These are phyloP conservation scores for Coelastrella sp. DNA, from an alignment of 139 green algal species.

Conservation along the genomic window DNA sequence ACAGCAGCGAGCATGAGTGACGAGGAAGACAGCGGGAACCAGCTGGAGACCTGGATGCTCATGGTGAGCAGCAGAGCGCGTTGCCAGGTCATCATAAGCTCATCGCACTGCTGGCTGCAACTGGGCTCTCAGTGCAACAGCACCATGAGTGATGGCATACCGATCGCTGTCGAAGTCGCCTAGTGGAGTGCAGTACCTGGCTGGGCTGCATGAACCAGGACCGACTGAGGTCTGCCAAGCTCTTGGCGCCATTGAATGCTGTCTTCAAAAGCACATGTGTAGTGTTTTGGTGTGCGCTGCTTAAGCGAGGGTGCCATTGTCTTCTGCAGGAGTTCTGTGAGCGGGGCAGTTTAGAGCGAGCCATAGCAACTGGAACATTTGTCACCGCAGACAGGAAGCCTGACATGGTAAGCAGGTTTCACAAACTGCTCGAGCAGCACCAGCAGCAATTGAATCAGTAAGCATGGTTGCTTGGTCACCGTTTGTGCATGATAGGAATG, in stretches of 20 bases:
- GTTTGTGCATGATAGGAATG: background rate
- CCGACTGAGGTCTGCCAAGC: no score
- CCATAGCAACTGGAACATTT: background rate
- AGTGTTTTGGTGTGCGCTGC: no score
- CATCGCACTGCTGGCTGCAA: no score
- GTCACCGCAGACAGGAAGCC: background rate
- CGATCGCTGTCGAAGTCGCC: background rate
- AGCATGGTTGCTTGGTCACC: background rate
- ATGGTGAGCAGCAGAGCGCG: background rate
- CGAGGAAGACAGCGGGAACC: no score
- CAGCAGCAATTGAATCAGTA: background rate
- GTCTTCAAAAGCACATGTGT: no score
- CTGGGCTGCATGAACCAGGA: background rate
- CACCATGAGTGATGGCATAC: no score
- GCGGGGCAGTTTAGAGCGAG: constrained; percentile 14
- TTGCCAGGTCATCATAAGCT: background rate
- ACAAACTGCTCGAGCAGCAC: no score
- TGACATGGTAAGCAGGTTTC: constrained; percentile 29
- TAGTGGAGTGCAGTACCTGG: background rate
- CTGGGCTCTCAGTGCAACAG: no score
- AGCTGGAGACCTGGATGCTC: background rate
- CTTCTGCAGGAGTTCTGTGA: constrained; percentile 30
- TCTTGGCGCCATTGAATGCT: no score
- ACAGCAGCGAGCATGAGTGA: background rate
- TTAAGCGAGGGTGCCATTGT: no score